Evolutionary conservation across 148 eudicot species (phyloP), one percentile per base, ranked within the genome.

Genomic region (Polygonum aviculare): DNA sequence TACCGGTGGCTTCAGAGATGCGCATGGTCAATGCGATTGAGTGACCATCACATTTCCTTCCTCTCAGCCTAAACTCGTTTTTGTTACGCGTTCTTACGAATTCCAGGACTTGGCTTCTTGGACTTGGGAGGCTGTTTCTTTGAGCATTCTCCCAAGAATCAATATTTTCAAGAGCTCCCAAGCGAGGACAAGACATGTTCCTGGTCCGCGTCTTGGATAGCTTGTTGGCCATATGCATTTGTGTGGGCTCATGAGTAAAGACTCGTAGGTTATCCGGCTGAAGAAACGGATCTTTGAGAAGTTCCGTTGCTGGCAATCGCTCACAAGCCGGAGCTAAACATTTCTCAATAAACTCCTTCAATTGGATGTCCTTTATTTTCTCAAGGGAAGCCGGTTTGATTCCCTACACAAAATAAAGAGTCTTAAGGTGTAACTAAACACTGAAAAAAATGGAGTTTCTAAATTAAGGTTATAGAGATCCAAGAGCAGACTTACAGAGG

Each of bases 301-400:
- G 90, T 75, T 90, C 93, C 77, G 75, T 86, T 52, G 91, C 98
- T 39, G 90, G 41, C 83, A 87, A 80, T 80, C 98, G 86, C 69
- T 82, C 67, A 8, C 87, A 84, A 60, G 88, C 92, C 69, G 88
- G 90, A 80, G 83, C 83, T 76, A 94, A 57, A 81, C 97, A 94
- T 83, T 92, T 91, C 79, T 87, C 88, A 12, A 92, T 94, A 79
- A 94, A 92, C 72, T 81, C 86, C 83, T 85, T 90, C 60, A 86
- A 79, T 75, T 84, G 83, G 16, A 83, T 87, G 82, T 89, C 89
- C 76, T 69, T 79, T 74, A 94, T 89, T 83, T 86, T 90, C 76
- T 62, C 51, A 16, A 94, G 88, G 54, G 97, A 86, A 75, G 96
- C 92, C 15, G 98, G 98, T 84, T 90, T 92, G 52, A 90, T 78